phyloP scores from a whole-genome alignment of 2,329 filamentous ascomycete genomes.

The Blastomyces silverae region DNA sequence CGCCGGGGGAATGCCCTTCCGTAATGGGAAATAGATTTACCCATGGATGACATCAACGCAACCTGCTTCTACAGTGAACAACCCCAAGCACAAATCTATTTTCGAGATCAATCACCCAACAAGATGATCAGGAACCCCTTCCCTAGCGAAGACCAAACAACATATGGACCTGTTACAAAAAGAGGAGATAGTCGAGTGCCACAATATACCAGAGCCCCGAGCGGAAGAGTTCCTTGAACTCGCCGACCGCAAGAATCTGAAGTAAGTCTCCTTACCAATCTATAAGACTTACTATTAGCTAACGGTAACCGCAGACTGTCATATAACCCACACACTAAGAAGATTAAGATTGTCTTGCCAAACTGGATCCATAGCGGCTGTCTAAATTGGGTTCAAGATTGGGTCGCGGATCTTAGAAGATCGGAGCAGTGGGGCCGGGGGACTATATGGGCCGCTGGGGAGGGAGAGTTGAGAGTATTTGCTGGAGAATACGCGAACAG shows the following conservation, averaged over 20 bases:
- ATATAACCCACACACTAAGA: slow-evolving; percentile 2
- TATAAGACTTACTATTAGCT: slow-evolving; percentile 6
- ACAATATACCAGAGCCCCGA: slow-evolving; percentile 8
- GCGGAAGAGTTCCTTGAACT: slow-evolving; percentile 10
- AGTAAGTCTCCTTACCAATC: background rate
- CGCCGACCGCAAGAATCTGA: slow-evolving; percentile 7
- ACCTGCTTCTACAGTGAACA: too few relatives aligned
- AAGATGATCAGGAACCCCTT: slow-evolving; percentile 5
- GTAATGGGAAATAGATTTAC: too few relatives aligned
- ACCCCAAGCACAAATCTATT: background rate
- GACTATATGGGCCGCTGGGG: background rate
- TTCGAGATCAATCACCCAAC: slow-evolving; percentile 1
- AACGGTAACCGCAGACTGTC: background rate
- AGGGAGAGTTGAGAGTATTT: slow-evolving; percentile 1
- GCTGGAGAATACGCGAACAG: slow-evolving; percentile 5
- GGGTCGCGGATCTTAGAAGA: background rate
- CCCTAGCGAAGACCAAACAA: background rate
- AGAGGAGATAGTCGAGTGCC: slow-evolving; percentile 3
- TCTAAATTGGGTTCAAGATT: slow-evolving; percentile 5
- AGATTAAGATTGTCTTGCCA: slow-evolving; percentile 1
- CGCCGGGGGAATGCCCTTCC: too few relatives aligned
- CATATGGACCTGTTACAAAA: slow-evolving; percentile 10
- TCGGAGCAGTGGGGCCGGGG: background rate
- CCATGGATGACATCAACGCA: too few relatives aligned
- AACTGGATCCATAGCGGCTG: slow-evolving; percentile 1